Evolutionary conservation across 2,329 filamentous ascomycete genomes (phyloP).

Genomic region (Xylariaceae sp.): DNA sequence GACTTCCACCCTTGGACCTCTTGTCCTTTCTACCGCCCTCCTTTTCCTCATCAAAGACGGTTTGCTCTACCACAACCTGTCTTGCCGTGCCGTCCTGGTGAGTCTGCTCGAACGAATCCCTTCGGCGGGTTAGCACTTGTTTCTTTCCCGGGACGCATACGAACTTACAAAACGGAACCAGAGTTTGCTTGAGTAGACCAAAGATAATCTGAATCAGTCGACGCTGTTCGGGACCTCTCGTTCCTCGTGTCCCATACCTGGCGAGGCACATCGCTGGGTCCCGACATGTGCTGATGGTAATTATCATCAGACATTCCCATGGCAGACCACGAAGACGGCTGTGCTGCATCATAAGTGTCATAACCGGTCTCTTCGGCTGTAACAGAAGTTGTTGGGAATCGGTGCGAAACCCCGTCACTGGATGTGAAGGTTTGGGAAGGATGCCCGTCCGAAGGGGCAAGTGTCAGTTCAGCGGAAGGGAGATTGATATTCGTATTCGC

Average conservation of each 20-base stretch:
- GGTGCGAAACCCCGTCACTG: neutral
- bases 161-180: slow-evolving; percentile 14
- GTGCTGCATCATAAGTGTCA: neutral
- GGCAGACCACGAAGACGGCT: neutral
- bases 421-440: neutral
- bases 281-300: neutral
- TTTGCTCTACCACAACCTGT: neutral
- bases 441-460: neutral
- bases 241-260: neutral
- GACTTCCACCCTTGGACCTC: too few relatives aligned
- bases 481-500: neutral
- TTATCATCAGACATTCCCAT: neutral
- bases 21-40: too few relatives aligned
- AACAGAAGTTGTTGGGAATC: neutral
- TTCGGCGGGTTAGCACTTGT: slow-evolving; percentile 5
- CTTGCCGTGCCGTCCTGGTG: neutral
- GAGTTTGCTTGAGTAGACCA: slow-evolving; percentile 1
- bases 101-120: neutral
- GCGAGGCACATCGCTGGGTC: neutral
- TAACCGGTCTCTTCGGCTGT: neutral
- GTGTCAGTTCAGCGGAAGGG: neutral
- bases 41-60: neutral
- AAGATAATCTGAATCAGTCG: neutral
- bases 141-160: neutral
- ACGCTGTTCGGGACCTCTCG: neutral